A percentile compares a stretch with the other conserved stretches of the same genome.
These are phyloP conservation scores for Nemania sp. DNA, from an alignment of 2,329 filamentous ascomycete species.

Conservation along the genomic window DNA sequence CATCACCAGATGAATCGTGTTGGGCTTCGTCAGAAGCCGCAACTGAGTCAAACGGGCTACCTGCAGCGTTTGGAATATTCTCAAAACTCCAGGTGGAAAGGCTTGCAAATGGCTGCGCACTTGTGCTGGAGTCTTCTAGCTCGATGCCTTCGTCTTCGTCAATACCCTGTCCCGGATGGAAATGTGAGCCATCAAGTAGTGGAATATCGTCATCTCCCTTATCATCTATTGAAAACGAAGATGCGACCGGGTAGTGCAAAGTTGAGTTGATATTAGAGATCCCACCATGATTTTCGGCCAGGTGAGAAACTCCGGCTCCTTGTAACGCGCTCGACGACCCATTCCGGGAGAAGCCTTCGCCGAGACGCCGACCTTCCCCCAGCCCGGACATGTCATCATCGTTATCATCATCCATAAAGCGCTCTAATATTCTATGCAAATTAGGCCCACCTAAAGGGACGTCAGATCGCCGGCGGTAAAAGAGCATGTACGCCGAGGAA, in stretches of 20 bases:
- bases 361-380: constrained; percentile 91
- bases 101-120: constrained; percentile 44
- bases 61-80: constrained; percentile 51
- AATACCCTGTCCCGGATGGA: constrained; percentile 56
- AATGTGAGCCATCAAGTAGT: constrained; percentile 42
- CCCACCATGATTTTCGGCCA: constrained; percentile 70
- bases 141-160: constrained; percentile 63
- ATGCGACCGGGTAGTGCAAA: background rate
- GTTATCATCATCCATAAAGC: constrained; percentile 64
- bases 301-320: constrained; percentile 82
- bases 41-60: constrained; percentile 46
- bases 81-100: constrained; percentile 61
- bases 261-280: constrained; percentile 48
- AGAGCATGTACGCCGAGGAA: constrained; percentile 87
- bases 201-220: constrained; percentile 43
- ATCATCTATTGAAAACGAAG: constrained; percentile 27
- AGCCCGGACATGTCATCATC: constrained; percentile 59
- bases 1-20: constrained; percentile 53
- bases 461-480: constrained; percentile 89
- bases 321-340: constrained; percentile 90
- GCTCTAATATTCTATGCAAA: constrained; percentile 77
- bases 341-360: constrained; percentile 83
- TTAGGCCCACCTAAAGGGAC: constrained; percentile 81
- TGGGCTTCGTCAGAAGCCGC: constrained; percentile 55
- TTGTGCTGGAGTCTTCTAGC: constrained; percentile 50